Evolutionary conservation across 805 yeast species (phyloP).

Genomic region (Saturnispora gosingensis): DNA sequence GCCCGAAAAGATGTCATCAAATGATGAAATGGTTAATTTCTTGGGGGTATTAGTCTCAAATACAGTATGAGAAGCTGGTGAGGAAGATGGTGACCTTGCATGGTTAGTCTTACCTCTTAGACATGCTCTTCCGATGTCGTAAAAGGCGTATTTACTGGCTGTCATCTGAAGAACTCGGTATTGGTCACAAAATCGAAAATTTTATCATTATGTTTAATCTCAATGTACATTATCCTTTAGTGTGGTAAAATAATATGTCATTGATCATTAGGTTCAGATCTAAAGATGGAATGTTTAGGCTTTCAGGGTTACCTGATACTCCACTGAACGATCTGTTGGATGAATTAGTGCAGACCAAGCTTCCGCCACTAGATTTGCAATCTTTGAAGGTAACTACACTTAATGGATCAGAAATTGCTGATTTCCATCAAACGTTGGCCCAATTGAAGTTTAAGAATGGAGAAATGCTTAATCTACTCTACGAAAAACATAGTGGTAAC

Average conservation of each 20-base stretch:
- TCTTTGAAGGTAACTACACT: constrained; percentile 1
- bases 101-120: constrained; percentile 3
- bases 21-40: constrained; percentile 9
- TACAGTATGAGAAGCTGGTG: constrained; percentile 7
- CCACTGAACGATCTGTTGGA: constrained; percentile 19
- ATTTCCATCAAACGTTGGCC: constrained; percentile 20
- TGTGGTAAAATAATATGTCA: not conserved
- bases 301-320: constrained; percentile 28
- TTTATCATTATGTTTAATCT: not conserved
- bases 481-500: constrained; percentile 15
- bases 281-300: constrained; percentile 74
- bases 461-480: constrained; percentile 42
- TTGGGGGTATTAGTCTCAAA: constrained; percentile 21
- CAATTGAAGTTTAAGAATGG: constrained; percentile 52
- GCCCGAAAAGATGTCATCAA: constrained; percentile 25
- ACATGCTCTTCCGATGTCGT: constrained; percentile 9
- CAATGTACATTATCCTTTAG: not conserved
- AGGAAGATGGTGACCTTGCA: constrained; percentile 5
- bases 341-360: constrained; percentile 21
- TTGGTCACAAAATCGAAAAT: not conserved
- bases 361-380: constrained; percentile 21
- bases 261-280: constrained; percentile 72
- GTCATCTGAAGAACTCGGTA: not conserved
- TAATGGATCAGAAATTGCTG: not conserved
- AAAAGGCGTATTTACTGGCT: constrained; percentile 6